Percentiles rank a stretch among this genome's conserved stretches.
phyloP scores from a whole-genome alignment of 345 rosid genomes.

The Gossypioides kirkii region DNA sequence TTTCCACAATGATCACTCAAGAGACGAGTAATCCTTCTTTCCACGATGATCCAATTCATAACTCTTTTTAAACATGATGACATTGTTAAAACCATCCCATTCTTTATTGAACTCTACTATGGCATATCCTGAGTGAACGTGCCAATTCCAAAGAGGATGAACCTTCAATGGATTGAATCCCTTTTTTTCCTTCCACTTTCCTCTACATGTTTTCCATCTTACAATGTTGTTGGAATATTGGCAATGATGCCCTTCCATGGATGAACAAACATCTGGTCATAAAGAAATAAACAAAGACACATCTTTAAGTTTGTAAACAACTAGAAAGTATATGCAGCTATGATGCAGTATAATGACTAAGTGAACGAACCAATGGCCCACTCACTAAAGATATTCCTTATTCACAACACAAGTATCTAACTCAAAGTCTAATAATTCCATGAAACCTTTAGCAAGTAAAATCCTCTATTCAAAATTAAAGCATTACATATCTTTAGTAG shows the following conservation, averaged over 20 bases:
- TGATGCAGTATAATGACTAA: not conserved
- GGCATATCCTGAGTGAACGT: slow-evolving; percentile 62
- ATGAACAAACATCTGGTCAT: slow-evolving; percentile 35
- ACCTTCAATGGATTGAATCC: slow-evolving; percentile 68
- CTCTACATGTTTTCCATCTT: slow-evolving; percentile 41
- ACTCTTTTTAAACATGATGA: slow-evolving; percentile 50
- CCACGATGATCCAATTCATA: slow-evolving; percentile 37
- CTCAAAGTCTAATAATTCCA: too few species aligned
- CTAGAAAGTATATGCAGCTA: not conserved
- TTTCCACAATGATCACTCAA: too few species aligned
- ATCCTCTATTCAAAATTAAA: not conserved
- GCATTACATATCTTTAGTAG: not conserved
- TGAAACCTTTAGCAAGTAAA: too few species aligned
- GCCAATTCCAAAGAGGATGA: slow-evolving; percentile 45
- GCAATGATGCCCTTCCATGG: slow-evolving; percentile 72
- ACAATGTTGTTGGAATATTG: slow-evolving; percentile 39
- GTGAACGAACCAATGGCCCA: too few species aligned
- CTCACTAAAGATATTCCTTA: too few species aligned
- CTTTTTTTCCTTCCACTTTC: slow-evolving; percentile 55
- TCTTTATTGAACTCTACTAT: slow-evolving; percentile 50
- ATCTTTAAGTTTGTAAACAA: not conserved
- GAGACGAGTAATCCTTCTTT: slow-evolving; percentile 37
- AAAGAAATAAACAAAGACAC: not conserved
- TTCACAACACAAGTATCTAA: too few species aligned
- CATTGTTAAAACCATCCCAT: slow-evolving; percentile 53